phyloP scores from a whole-genome alignment of 208 protist genomes.

The Wallacemonas sp. region DNA sequence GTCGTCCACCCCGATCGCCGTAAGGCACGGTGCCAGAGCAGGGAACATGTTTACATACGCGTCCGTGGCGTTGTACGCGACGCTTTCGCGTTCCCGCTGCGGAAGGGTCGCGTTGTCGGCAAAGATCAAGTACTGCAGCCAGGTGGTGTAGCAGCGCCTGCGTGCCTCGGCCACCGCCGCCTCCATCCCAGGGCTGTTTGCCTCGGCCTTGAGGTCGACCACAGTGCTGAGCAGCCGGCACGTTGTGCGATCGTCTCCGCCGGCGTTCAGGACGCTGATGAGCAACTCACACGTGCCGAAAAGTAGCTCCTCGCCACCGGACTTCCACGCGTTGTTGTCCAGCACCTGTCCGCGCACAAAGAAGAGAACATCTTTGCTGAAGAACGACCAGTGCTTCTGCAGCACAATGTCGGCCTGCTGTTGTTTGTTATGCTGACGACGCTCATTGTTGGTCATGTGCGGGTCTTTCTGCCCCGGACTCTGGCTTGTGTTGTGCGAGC shows the following conservation, averaged over 20 bases:
- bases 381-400: conserved; percentile 59
- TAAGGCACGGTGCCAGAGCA: conserved; percentile 26
- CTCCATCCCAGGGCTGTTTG: conserved; percentile 10
- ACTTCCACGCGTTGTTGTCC: conserved; percentile 35
- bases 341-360: conserved; percentile 53
- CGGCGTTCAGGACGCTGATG: conserved; percentile 40
- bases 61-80: conserved; percentile 37
- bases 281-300: conserved; percentile 27
- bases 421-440: neutral
- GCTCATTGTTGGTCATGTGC: neutral
- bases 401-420: conserved; percentile 51
- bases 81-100: conserved; percentile 23
- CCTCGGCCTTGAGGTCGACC: conserved; percentile 22
- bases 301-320: conserved; percentile 23
- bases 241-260: conserved; percentile 28
- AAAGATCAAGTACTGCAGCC: conserved; percentile 38
- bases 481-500: neutral
- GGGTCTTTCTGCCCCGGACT: neutral
- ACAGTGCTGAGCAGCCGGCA: conserved; percentile 38
- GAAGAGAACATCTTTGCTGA: conserved; percentile 55
- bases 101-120: conserved; percentile 24
- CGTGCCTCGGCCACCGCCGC: conserved; percentile 29
- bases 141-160: conserved; percentile 29
- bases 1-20: conserved; percentile 19
- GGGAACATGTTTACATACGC: conserved; percentile 49